Percentiles rank a stretch among this genome's conserved stretches.
phyloP scores from a whole-genome alignment of 305 asterid species.

The Salvia sclarea region DNA sequence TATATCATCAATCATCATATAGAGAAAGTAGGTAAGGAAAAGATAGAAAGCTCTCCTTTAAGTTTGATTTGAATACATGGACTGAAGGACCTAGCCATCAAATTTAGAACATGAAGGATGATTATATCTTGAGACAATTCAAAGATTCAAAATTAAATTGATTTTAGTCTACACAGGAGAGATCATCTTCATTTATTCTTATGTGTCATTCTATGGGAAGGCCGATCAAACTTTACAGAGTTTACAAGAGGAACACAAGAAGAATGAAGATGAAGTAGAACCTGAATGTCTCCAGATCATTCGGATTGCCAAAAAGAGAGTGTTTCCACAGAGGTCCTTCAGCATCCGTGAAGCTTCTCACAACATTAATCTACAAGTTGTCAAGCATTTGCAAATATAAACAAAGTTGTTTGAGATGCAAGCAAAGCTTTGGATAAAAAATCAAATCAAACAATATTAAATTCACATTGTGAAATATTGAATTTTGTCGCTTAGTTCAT shows the following conservation, averaged over 20 bases:
- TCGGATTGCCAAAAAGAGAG: slow-evolving; percentile 96
- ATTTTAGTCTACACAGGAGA: slow-evolving; percentile 14
- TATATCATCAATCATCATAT: slow-evolving; percentile 9
- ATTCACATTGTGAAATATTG: too few relatives aligned
- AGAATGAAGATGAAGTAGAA: slow-evolving; percentile 33
- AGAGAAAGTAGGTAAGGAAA: slow-evolving; percentile 19
- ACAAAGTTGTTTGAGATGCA: slow-evolving; percentile 22
- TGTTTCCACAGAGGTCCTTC: slow-evolving; percentile 94
- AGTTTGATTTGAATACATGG: too few relatives aligned
- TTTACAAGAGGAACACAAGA: slow-evolving; percentile 23
- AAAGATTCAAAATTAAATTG: neutral
- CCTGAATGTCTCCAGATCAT: slow-evolving; percentile 94
- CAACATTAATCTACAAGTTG: slow-evolving; percentile 71
- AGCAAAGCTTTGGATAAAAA: slow-evolving; percentile 9
- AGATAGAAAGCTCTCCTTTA: slow-evolving; percentile 9
- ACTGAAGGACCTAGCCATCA: too few relatives aligned
- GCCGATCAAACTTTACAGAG: neutral
- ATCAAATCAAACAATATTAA: neutral
- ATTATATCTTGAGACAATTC: slow-evolving; percentile 20
- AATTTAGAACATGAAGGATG: slow-evolving; percentile 23
- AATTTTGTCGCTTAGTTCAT: too few relatives aligned
- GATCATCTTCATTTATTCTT: slow-evolving; percentile 6
- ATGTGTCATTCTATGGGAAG: slow-evolving; percentile 9
- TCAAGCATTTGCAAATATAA: slow-evolving; percentile 30
- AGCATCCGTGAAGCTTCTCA: slow-evolving; percentile 82